Evolutionary conservation across 2,329 filamentous ascomycete genomes (phyloP), one percentile per base, ranked within the genome.

Genomic region (Nothopassalora personata): DNA sequence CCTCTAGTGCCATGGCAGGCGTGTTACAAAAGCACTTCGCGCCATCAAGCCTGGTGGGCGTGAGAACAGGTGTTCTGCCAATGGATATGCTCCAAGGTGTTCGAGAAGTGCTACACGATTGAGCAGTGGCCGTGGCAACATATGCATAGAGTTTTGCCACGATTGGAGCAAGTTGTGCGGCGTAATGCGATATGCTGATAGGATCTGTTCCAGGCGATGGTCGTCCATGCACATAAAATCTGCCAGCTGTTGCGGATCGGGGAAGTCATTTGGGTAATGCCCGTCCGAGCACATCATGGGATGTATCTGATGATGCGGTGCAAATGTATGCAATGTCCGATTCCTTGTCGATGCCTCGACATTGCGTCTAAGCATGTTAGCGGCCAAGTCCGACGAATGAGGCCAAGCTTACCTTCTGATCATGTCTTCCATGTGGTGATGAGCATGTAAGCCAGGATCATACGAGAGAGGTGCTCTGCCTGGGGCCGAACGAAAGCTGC

Each of bases 261-360:
- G 59, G 56, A 74, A 74, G 13, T 68, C 65, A 5, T 54, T 36
- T 7, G 73, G 73, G 49, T 72, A 74, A n/a, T 61, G 60, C 3
- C 69, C 70, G 39, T 71, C 66, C 4, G 39, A 36, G 34, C 65
- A 65, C 63, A 73, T 67, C 64, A 70, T 73, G 1, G 73, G 72
- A 51, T 74, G 70, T 19, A 75, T 43, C 31, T 71, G 67, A 8
- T 63, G 66, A 52, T 68, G 67, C 46, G 54, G 57, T 30, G 66
- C 60, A 0, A 58, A 53, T 36, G 55, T 57, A 15, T 56, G 57
- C 53, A 73, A 66, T 18, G 68, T 58, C 27, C 67, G 61, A 56
- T 74, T 74, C 23, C 68, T 66, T 23, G 70, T 60, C 5, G 60
- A 63, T 2, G 58, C 64, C 19, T 67, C 61, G 19, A 63, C 62